Base-by-base conservation (phyloP, 345 rosid genomes). In the Raphanus sativus region DNA sequence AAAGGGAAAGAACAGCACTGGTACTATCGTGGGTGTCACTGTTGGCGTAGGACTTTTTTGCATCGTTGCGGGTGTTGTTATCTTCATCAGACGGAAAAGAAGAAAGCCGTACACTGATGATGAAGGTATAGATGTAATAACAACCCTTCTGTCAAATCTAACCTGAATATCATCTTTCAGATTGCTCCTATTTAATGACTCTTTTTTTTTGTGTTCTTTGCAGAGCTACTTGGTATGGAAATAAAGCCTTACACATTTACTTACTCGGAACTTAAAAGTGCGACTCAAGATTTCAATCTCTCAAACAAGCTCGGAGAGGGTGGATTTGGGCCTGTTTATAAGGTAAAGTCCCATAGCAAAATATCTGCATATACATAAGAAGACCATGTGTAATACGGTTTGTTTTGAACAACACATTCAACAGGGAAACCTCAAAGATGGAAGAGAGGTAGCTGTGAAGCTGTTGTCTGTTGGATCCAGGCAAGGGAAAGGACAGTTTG, bases 221-320 rank as follows among this genome's bases (percentile, higher is more conserved):
- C 89, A 87, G 96, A 83, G 80, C 80, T 90, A 64, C 80, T 81
- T 26, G 78, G 77, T 7, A 81, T 88, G 70, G 91, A 86, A 50
- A 67, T 85, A 60, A 85, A 78, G 75, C 91, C 90, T 5, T 85
- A 86, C 73, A 87, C 88, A 59, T 90, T 90, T 84, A 76, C 82
- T 75, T 87, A 83, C 72, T 75, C 85, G 0, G 89, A 90, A 76
- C 87, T 90, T 45, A 90, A 80, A 78, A 61, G 83, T 75, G 93
- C 91, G 8, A 87, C 93, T 12, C 79, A 87, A 50, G 91, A 86
- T 69, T 89, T 90, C 11, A 70, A 71, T 81, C 82, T 80, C 45
- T 67, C 84, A 33, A 85, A 90, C 78, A 90, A 90, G 77, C 90
- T 89, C 45, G 96, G 94, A 73, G 96, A 92, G 70, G 96, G 95